Evolutionary conservation across 2,329 filamentous ascomycete genomes (phyloP), one percentile per base, ranked within the genome.

Genomic region (Cladosporium cucumerinum): DNA sequence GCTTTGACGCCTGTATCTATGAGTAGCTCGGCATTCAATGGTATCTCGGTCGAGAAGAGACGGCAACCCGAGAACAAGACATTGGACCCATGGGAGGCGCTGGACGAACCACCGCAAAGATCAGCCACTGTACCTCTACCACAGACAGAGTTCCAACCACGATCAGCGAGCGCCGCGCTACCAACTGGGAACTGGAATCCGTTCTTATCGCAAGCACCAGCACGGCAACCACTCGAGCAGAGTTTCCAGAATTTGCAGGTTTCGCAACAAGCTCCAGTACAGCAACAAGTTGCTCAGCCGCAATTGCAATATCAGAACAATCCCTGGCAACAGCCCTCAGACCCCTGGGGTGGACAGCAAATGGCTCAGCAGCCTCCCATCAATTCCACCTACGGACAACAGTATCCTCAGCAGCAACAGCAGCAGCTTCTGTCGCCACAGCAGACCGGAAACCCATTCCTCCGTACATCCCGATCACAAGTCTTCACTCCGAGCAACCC

Each of bases 211-310:
- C 78, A 73, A 62, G 57, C 69, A 28, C 72, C 76, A 60, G 73
- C 75, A 51, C 75, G 74, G 64, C 69, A 67, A 68, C 25, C 64
- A n/a, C 67, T 77, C n/a, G 72, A 72, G 57, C 71, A 69, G 64
- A 71, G 68, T 65, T 90, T 97, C 72, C 89, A 93, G 73, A 87
- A 86, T 67, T 83, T 97, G 77, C 87, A 91, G 43, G 79, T 96
- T 2, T 86, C 75, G 8, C 67, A 70, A 23, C 64, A 70, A 8
- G 67, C 61, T 26, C 67, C 68, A 5, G 28, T 46, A 46, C 65
- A 66, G 21, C 61, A 64, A 23, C 69, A 69, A 39, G 62, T 64
- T 36, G 43, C 59, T 49, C 65, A 65, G 39, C 55, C 54, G 61
- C 72, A 71, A 34, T 63, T 63, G 16, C 69, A 68, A 26, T 69